Conservation (phyloP, 164 flowering plant species). For the Cinnamomum chago region DNA sequence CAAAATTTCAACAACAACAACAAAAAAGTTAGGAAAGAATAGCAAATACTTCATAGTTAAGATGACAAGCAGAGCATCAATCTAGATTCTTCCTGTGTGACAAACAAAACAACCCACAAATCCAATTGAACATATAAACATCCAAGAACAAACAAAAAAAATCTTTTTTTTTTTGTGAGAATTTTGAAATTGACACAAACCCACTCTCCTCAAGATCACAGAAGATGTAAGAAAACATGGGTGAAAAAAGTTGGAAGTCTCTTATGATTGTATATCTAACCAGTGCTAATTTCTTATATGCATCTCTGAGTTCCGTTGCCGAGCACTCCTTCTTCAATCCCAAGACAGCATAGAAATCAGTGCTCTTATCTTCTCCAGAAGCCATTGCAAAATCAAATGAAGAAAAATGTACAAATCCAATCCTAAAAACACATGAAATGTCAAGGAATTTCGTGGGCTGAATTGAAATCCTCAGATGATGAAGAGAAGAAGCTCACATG, state of each 20-base stretch:
- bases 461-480: not conserved
- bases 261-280: conserved; percentile 31
- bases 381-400: conserved; percentile 33
- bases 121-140: not conserved
- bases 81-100: no score
- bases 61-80: not conserved
- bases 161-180: no score
- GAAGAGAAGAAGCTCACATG: not conserved
- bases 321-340: conserved; percentile 84
- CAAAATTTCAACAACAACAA: no score
- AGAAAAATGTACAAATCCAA: not conserved
- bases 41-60: not conserved
- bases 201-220: not conserved
- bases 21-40: not conserved
- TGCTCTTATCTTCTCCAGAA: conserved; percentile 34
- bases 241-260: not conserved
- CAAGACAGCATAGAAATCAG: conserved; percentile 63
- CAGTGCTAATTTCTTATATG: conserved; percentile 90
- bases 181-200: no score
- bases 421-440: not conserved
- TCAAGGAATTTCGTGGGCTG: conserved; percentile 3
- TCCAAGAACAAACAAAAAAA: not conserved
- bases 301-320: conserved; percentile 50
- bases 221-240: not conserved
- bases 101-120: not conserved